Evolutionary conservation across 2,329 filamentous ascomycete genomes (phyloP).

Genomic region (Tricladium varicosporioides): DNA sequence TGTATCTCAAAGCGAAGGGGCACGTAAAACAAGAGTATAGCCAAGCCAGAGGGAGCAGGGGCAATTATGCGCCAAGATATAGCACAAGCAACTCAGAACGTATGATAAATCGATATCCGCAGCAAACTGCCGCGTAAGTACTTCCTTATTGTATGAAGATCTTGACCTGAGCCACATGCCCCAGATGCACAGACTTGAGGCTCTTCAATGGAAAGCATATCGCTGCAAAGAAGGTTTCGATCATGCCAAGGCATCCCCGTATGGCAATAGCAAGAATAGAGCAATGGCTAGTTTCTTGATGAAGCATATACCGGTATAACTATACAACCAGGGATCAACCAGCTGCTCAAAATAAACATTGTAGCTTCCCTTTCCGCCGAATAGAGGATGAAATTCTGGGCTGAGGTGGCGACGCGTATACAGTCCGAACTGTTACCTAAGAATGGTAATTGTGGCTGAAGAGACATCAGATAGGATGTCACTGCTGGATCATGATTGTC

Average conservation of each 20-base stretch:
- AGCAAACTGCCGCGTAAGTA: background rate
- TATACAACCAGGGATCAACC: no score
- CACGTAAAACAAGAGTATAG: conserved; percentile 2
- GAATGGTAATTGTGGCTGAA: background rate
- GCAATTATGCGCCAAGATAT: background rate
- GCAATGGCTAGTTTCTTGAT: background rate
- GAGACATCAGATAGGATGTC: background rate
- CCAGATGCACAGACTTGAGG: background rate
- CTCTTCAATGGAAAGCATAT: background rate
- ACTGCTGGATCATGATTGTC: background rate
- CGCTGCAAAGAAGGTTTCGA: background rate
- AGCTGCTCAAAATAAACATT: no score
- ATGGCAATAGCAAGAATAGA: background rate
- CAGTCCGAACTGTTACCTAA: background rate
- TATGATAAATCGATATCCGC: background rate
- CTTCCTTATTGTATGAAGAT: background rate
- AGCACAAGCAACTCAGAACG: background rate
- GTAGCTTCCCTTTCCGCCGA: no score
- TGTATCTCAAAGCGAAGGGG: background rate
- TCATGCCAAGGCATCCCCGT: background rate
- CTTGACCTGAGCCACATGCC: background rate
- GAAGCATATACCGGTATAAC: background rate
- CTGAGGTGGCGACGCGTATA: no score
- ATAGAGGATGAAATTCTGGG: no score
- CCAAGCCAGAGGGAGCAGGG: background rate